Base-by-base conservation (phyloP, 2,329 filamentous ascomycete genomes). In the Bipolaris zeicola region DNA sequence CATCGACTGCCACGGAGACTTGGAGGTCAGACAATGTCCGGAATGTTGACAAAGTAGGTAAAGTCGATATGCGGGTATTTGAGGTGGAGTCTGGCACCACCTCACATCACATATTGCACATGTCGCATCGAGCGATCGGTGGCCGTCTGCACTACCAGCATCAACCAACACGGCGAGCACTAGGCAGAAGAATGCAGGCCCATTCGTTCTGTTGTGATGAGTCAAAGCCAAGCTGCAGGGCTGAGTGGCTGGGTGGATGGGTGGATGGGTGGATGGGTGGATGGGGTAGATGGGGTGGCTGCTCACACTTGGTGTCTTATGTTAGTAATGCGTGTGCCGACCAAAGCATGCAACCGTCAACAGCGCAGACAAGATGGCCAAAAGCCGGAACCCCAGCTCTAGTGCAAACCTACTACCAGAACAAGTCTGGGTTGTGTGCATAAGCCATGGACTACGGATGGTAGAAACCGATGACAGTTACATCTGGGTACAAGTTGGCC, bases 201-300 rank as follows among this genome's bases (percentile, higher is more conserved):
- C 50, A 14, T 37, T 51, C 26, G 36, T 14, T 38, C 50, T 34
- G 26, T 28, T 26, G 37, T 37, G 49, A 65, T 65, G 63, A 64
- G 52, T 64, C 63, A 64, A 54, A 31, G 45, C 49, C 38, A 49
- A 48, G 44, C 47, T 49, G 54, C 52, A 58, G 26, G 41, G 14
- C 38, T 51, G 36, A 26, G 31, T 16, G 28, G 42, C 42, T 44
- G 24, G 31, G 26, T 45, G 50, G 16, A 31, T 51, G 36, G 34
- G 26, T 36, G 14, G 31, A 22, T 48, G 28, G 37, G 26, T 38
- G 14, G 26, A 24, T 46, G 28, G 28, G 28, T 31, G 31, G 16
- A 24, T 41, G 18, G 28, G 28, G 28, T 31, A 26, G 16, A 24
- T 41, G 18, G 18, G 37, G 34, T 41, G 16, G 24, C 45, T 50